Conservation (phyloP, 176 grass and related monocot genomes). For the Bolboschoenus planiculmis region DNA sequence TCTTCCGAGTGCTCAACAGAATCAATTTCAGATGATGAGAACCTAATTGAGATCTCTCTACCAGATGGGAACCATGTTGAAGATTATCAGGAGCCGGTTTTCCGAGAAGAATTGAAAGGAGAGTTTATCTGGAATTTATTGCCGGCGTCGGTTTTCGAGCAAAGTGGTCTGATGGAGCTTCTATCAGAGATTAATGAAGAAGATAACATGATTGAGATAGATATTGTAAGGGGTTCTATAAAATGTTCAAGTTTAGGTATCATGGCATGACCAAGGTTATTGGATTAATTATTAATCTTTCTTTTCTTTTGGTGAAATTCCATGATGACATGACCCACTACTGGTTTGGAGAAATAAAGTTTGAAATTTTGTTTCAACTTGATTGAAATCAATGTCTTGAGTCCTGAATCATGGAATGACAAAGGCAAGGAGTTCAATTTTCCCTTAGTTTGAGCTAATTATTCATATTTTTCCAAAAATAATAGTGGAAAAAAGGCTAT, state of each 20-base stretch:
- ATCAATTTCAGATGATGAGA: constrained; percentile 47
- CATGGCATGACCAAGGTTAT: constrained; percentile 49
- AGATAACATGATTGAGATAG: constrained; percentile 90
- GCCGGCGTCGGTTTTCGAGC: constrained; percentile 50
- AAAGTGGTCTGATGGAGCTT: constrained; percentile 54
- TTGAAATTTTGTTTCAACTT: constrained; percentile 6
- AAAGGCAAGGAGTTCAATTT: neutral
- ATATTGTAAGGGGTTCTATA: constrained; percentile 69
- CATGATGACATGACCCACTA: neutral
- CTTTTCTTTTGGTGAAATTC: constrained; percentile 5
- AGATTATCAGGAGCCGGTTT: constrained; percentile 17
- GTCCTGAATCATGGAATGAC: neutral
- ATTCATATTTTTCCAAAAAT: constrained; percentile 19
- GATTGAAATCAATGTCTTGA: neutral
- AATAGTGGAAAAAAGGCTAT: constrained; percentile 28
- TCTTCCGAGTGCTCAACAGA: constrained; percentile 16
- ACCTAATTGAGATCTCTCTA: constrained; percentile 76
- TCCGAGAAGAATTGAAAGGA: constrained; percentile 25
- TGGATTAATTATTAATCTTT: neutral
- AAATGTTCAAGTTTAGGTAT: constrained; percentile 50
- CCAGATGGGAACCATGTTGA: constrained; percentile 41
- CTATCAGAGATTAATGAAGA: constrained; percentile 69
- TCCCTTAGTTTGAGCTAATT: neutral
- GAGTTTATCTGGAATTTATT: constrained; percentile 37
- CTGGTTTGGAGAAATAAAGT: constrained; percentile 8